Evolutionary conservation across 2,329 filamentous ascomycete genomes (phyloP).

Genomic region (Aspergillus latus): DNA sequence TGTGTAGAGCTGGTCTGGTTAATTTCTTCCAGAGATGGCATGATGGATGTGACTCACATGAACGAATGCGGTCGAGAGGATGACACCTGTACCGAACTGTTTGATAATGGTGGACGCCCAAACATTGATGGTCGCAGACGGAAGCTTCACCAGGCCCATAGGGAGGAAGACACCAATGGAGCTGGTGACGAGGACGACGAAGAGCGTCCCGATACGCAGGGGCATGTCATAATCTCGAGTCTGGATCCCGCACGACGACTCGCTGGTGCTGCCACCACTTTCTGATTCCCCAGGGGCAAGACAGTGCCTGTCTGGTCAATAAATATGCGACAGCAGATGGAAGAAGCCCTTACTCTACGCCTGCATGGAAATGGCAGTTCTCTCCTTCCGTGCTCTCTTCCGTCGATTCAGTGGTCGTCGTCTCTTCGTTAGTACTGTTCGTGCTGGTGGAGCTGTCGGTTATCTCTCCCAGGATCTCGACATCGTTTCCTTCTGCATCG

Average conservation of each 20-base stretch:
- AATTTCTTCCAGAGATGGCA: neutral
- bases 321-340: neutral
- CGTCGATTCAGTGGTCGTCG: constrained; percentile 9
- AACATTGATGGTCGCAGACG: constrained; percentile 49
- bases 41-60: constrained; percentile 30
- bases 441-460: constrained; percentile 23
- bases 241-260: constrained; percentile 47
- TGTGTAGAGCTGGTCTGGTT: constrained; percentile 61
- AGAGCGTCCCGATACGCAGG: constrained; percentile 69
- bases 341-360: constrained; percentile 63
- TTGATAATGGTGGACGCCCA: constrained; percentile 61
- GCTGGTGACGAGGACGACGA: constrained; percentile 69
- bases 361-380: constrained; percentile 72
- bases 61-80: constrained; percentile 42
- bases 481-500: constrained; percentile 59
- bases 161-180: constrained; percentile 68
- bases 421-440: constrained; percentile 18
- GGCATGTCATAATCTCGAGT: constrained; percentile 65
- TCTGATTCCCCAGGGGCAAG: constrained; percentile 40
- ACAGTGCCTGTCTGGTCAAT: constrained; percentile 25
- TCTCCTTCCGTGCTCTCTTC: constrained; percentile 26
- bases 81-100: constrained; percentile 52
- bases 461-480: constrained; percentile 52
- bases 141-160: constrained; percentile 61
- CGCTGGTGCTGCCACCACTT: constrained; percentile 23